Evolutionary conservation across 768 basidiomycete genomes (phyloP).

Genomic region (Psilocybe azurescens): DNA sequence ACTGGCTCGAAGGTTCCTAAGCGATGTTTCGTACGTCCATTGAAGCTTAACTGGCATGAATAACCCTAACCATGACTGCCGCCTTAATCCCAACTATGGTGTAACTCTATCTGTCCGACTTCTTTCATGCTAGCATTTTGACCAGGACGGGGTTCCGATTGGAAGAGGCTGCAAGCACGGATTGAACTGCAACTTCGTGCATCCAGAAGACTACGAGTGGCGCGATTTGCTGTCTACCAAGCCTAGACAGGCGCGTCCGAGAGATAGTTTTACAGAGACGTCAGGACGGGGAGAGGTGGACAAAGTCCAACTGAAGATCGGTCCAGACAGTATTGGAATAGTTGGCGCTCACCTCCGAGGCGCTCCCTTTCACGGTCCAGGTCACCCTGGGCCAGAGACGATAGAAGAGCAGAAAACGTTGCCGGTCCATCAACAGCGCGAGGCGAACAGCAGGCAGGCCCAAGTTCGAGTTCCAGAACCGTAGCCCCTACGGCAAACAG

Average conservation of each 20-base stretch:
- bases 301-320: background rate
- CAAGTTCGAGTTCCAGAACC: no score
- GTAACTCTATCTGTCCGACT: no score
- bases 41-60: constrained; percentile 8
- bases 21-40: background rate
- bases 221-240: background rate
- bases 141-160: background rate
- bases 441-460: no score
- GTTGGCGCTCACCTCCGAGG: background rate
- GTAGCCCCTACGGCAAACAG: no score
- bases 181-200: constrained; percentile 17
- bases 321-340: background rate
- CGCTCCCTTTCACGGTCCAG: background rate
- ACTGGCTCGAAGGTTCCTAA: background rate
- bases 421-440: background rate
- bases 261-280: no score
- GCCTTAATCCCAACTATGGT: background rate
- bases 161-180: constrained; percentile 6
- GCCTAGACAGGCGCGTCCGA: background rate
- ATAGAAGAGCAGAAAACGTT: background rate
- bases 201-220: constrained; percentile 21
- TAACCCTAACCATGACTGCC: background rate
- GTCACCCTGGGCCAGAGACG: background rate
- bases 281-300: no score
- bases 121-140: background rate